phyloP scores from a whole-genome alignment of 768 basidiomycete genomes.

The Cyclocybe cylindracea region DNA sequence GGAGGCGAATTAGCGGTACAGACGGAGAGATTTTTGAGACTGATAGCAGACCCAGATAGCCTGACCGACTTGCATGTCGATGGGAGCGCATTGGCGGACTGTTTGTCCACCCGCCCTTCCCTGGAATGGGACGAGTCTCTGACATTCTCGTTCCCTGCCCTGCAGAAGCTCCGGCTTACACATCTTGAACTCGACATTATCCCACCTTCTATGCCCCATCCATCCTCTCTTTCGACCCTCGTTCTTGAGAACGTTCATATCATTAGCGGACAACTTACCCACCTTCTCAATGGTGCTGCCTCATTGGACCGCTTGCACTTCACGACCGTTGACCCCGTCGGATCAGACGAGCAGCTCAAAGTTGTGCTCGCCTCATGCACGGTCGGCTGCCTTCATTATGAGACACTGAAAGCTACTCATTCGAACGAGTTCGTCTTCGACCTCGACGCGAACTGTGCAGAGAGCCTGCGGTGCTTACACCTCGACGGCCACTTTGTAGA shows the following conservation, averaged over 20 bases:
- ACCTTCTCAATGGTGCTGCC: conserved; percentile 38
- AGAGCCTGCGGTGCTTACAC: conserved; percentile 38
- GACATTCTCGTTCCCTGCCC: conserved; percentile 43
- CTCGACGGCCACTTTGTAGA: conserved; percentile 44
- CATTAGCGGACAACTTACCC: conserved; percentile 38
- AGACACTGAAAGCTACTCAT: conserved; percentile 30
- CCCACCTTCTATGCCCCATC: conserved; percentile 31
- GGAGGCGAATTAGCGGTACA: conserved; percentile 49
- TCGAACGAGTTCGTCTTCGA: conserved; percentile 31
- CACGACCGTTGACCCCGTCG: conserved; percentile 29
- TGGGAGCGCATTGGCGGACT: conserved; percentile 35
- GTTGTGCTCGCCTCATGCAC: conserved; percentile 40
- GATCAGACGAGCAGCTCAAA: conserved; percentile 41
- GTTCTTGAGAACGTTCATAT: conserved; percentile 46
- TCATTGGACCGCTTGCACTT: conserved; percentile 38
- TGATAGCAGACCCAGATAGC: conserved; percentile 38
- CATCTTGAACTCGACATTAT: conserved; percentile 45
- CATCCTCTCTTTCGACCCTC: conserved; percentile 37
- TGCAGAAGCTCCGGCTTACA: conserved; percentile 43
- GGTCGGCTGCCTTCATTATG: conserved; percentile 44
- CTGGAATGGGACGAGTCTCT: conserved; percentile 57
- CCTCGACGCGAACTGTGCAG: conserved; percentile 19
- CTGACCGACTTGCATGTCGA: conserved; percentile 48
- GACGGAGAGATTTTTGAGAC: conserved; percentile 49
- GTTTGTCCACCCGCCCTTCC: conserved; percentile 32